Conservation (phyloP, 352 stramenopile genomes). For the Phytophthora crassamura region DNA sequence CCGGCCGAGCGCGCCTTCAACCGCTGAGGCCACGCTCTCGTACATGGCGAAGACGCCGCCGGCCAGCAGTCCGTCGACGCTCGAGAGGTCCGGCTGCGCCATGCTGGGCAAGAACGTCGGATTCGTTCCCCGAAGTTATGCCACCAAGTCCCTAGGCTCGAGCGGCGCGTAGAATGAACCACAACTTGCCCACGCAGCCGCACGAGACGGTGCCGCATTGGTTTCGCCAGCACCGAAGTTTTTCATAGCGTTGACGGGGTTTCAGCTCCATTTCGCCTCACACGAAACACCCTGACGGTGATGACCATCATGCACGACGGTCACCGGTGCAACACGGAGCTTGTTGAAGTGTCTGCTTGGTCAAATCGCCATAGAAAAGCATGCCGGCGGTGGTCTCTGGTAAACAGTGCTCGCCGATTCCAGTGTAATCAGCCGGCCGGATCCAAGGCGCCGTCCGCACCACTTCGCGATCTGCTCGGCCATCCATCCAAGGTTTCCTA, state of each 20-base stretch:
- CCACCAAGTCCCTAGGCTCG: no score
- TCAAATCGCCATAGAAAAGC: neutral
- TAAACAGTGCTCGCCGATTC: constrained; percentile 32
- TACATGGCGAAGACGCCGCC: constrained; percentile 62
- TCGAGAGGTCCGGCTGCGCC: constrained; percentile 34
- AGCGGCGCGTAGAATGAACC: neutral
- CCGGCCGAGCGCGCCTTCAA: constrained; percentile 46
- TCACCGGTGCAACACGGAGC: no score
- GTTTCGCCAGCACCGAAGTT: constrained; percentile 23
- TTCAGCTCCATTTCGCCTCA: no score
- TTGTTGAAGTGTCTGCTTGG: no score
- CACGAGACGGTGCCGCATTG: constrained; percentile 21
- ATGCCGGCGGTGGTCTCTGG: neutral
- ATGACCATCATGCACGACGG: no score
- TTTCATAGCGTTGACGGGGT: constrained; percentile 7
- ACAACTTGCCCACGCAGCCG: no score
- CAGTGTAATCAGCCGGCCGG: constrained; percentile 23
- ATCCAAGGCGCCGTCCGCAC: constrained; percentile 10
- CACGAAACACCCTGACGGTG: no score
- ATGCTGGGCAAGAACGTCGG: constrained; percentile 5
- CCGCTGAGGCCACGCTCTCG: constrained; percentile 45
- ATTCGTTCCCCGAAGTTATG: no score
- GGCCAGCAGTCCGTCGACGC: constrained; percentile 53
- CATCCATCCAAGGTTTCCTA: constrained; percentile 31
- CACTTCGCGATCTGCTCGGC: constrained; percentile 28